Base-by-base conservation (phyloP, 495 filamentous ascomycete genomes). In the Talaromyces stipitatus region DNA sequence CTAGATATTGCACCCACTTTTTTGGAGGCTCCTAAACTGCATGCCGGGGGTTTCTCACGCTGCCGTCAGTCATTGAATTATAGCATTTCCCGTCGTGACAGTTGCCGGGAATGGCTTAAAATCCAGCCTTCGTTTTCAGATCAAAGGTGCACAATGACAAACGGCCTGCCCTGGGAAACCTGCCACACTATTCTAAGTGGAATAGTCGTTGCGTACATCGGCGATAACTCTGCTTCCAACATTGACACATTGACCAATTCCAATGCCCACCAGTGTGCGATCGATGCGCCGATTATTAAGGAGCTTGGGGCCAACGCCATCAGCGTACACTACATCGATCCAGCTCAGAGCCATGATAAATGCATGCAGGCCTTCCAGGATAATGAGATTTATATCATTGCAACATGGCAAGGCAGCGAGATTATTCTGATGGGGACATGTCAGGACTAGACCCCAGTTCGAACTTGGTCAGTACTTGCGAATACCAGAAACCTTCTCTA, bases 331-430 rank as follows among this genome's bases (percentile, higher is more conserved):
- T 45, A 23, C n/a, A 3, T 56, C 11, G 54, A 56, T 10, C 22
- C 54, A 9, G 46, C 28, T 10, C 29, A 56, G 54, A n/a, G 28
- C 22, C 54, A 46, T 27, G 54, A 56, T 43, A 46, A 56, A 26
- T 56, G 54, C 54, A 56, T 56, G 54, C 54, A 56, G 36, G 28
- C n/a, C 22, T 45, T 56, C 22, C 22, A 20, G 16, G 54, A 56
- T 20, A 47, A 56, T 46, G 54, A 29, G 3, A 47, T 56, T 14
- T 56, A 56, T 45, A 33, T 56, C 20, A 56, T 56, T 22, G 54
- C 54, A 47, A 56, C 12, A 20, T 56, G 54, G 54, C 20, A 14
- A 43, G 8, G 36, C 36, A 46, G 22, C 28, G 29, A 56, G 33
- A 56, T 24, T 16, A 56, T 56, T 46, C 33, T 2, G 29, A 38